phyloP scores from a whole-genome alignment of 768 basidiomycete genomes.

The Xerocomellus amylosporus region DNA sequence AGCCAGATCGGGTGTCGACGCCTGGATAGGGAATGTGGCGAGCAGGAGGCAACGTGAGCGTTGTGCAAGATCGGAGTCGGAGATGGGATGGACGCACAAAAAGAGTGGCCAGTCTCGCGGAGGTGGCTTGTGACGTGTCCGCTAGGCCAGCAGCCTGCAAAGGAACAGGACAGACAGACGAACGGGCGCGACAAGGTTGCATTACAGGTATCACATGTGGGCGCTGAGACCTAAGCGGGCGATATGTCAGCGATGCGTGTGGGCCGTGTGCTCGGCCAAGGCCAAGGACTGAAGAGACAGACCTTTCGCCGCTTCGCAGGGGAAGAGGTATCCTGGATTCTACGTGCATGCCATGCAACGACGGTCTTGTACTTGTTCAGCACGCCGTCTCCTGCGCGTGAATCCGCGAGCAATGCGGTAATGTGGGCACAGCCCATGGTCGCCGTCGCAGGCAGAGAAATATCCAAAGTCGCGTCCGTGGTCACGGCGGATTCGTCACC shows the following conservation, averaged over 20 bases:
- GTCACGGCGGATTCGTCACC: slow-evolving; percentile 21
- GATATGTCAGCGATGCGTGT: background rate
- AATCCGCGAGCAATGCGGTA: slow-evolving; percentile 35
- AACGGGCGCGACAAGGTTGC: slow-evolving; percentile 59
- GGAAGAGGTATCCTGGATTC: slow-evolving; percentile 44
- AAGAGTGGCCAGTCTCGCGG: slow-evolving; percentile 52
- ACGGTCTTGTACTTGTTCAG: slow-evolving; percentile 52
- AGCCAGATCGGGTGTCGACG: slow-evolving; percentile 71
- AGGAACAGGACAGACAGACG: slow-evolving; percentile 70
- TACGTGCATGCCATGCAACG: slow-evolving; percentile 52
- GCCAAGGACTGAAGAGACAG: slow-evolving; percentile 12
- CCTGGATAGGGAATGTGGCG: slow-evolving; percentile 42
- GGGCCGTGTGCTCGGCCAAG: background rate
- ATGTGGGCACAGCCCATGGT: slow-evolving; percentile 42
- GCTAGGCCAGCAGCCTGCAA: slow-evolving; percentile 65
- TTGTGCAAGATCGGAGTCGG: background rate
- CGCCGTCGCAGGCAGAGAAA: slow-evolving; percentile 5
- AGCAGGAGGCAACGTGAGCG: background rate
- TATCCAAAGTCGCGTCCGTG: slow-evolving; percentile 13
- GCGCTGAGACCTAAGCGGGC: slow-evolving; percentile 46
- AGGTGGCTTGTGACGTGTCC: slow-evolving; percentile 61
- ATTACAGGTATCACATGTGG: slow-evolving; percentile 62
- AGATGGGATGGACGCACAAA: slow-evolving; percentile 50
- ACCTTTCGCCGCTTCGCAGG: slow-evolving; percentile 68
- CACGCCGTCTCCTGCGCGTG: slow-evolving; percentile 25